Percentiles rank a stretch among this genome's conserved stretches.
Evolutionary conservation across 2,329 filamentous ascomycete genomes (phyloP).

Genomic region (Calonectria henricotiae): DNA sequence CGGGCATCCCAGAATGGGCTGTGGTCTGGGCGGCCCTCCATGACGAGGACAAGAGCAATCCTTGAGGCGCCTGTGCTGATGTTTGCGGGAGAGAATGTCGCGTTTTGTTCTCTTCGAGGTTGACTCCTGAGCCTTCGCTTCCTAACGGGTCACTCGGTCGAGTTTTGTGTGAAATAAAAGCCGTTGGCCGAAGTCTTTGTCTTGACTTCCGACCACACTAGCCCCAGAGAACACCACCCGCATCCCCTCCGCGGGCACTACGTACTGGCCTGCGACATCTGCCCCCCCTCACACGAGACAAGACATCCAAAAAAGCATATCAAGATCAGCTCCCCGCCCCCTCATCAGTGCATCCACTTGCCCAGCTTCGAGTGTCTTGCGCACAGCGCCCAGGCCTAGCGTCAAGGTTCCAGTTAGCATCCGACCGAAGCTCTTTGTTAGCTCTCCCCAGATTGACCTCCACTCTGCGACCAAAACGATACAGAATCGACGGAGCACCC

Average conservation of each 20-base stretch:
- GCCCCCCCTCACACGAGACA: conserved; percentile 36
- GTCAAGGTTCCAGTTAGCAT: conserved; percentile 43
- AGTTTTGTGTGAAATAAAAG: conserved; percentile 9
- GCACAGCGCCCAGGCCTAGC: conserved; percentile 44
- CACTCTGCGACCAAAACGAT: conserved; percentile 40
- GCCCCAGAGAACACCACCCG: conserved; percentile 26
- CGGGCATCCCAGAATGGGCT: conserved; percentile 7
- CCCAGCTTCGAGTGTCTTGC: conserved; percentile 40
- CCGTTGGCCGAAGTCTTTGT: conserved; percentile 27
- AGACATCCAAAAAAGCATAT: conserved; percentile 47
- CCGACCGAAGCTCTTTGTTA: conserved; percentile 47
- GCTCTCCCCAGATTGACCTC: conserved; percentile 53
- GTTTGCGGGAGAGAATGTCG: neutral
- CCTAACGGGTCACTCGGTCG: neutral
- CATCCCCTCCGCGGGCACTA: conserved; percentile 30
- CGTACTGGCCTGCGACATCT: conserved; percentile 37
- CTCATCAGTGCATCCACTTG: conserved; percentile 31
- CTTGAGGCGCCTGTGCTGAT: neutral
- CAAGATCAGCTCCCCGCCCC: conserved; percentile 43
- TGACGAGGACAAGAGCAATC: conserved; percentile 1
- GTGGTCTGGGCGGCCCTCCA: conserved; percentile 24
- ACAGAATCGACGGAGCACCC: conserved; percentile 30
- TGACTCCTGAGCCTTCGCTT: neutral
- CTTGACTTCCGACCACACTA: neutral
- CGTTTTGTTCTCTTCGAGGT: neutral